Evolutionary conservation across 2,329 filamentous ascomycete genomes (phyloP), one percentile per base, ranked within the genome.

Genomic region (Venturia carpophila): DNA sequence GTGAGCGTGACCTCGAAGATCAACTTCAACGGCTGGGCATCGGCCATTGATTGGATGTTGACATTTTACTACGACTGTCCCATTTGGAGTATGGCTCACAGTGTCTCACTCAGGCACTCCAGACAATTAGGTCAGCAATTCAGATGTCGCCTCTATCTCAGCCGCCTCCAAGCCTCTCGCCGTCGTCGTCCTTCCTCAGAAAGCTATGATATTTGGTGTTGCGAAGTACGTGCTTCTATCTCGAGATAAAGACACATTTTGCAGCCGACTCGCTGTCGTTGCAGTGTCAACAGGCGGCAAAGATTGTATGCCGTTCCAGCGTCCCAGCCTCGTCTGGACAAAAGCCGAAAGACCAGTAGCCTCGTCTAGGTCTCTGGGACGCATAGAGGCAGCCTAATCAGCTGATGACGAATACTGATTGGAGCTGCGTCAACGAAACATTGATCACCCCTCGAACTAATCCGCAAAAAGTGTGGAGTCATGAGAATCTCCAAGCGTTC

Each of bases 221-320:
- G 52, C n/a, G 30, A 37, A 34, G 27, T 34, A 15, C 24, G 24
- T 55, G 49, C 49, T 55, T 55, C 27, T 55, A 55, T 19, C 10
- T 55, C 27, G 42, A 24, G 47, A 24, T 52, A n/a, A 52, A 27
- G 24, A 27, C 49, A 17, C 5, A 17, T 4, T 55, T 27, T 56
- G 52, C 52, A 56, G 5, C 27, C 52, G 52, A 37, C 30, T n/a
- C 30, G 30, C 52, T 34, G 52, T 56, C 17, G 47, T 1, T 56
- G 17, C 17, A 56, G 6, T 13, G 52, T 37, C 13, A 34, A n/a
- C 17, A 37, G 17, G 34, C 24, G 52, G 52, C 52, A 56, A 27
- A 56, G 52, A 56, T 34, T n/a, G 52, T 37, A 11, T 37, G 52
- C 52, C 52, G 52, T n/a, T 17, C 52, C 27, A 56, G 52, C 27